These are phyloP conservation scores for Vigna hirtella DNA, from an alignment of 306 rosid species.

Conservation along the genomic window DNA sequence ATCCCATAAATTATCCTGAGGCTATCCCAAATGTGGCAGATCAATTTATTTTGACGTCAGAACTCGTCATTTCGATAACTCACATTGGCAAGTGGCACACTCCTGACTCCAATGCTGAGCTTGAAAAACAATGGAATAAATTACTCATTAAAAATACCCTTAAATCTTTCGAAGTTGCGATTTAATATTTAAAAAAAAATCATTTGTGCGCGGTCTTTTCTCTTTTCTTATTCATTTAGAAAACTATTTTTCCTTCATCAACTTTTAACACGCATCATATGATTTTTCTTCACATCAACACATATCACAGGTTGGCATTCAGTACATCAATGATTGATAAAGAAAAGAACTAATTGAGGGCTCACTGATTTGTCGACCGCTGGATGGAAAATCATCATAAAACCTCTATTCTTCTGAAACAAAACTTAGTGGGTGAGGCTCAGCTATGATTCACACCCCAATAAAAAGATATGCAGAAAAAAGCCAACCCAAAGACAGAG, in stretches of 20 bases:
- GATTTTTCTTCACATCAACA: background rate
- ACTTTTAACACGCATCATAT: conserved; percentile 18
- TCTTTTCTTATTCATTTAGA: background rate
- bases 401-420: conserved; percentile 38
- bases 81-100: conserved; percentile 22
- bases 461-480: background rate
- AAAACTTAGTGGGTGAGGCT: conserved; percentile 54
- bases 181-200: background rate
- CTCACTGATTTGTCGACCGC: conserved; percentile 42
- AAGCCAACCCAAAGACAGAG: background rate
- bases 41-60: background rate
- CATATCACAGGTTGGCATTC: conserved; percentile 33
- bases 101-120: background rate
- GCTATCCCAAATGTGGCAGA: background rate
- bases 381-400: conserved; percentile 15
- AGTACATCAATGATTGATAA: conserved; percentile 11
- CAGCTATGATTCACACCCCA: conserved; percentile 38
- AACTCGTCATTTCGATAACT: background rate
- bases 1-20: background rate
- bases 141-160: background rate
- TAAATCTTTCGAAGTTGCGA: background rate
- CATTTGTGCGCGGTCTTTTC: background rate
- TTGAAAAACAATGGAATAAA: background rate
- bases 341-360: conserved; percentile 6
- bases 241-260: background rate